Evolutionary conservation across 2,329 filamentous ascomycete genomes (phyloP), one percentile per base, ranked within the genome.

Genomic region (Xylaria digitata): DNA sequence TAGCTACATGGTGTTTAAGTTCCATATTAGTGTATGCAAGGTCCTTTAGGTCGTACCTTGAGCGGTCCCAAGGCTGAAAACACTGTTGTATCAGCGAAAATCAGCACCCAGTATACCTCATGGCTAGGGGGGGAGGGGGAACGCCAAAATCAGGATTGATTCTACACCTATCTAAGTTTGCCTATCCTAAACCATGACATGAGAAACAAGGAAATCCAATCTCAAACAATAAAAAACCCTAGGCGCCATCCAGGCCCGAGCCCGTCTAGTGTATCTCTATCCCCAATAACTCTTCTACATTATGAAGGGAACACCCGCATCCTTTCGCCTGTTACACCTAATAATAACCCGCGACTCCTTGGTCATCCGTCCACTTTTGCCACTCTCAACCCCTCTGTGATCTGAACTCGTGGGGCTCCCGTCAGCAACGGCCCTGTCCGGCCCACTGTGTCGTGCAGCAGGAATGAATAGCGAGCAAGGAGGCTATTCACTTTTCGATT

Each of bases 241-340:
- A 50, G 19, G 49, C 40, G 34, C 66, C 58, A 52, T 37, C 53
- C 46, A 40, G 59, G 63, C 63, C 15, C 17, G 66, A 56, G 63
- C 66, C 66, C 4, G 15, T 68, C 59, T 61, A 59, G 8, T 50
- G 26, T 68, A 42, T 59, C 37, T 15, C 46, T 56, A n/a, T 40
- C 19, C 37, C 13, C 48, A 30, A 49, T 15, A 1, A 26, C 26
- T 26, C n/a, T 32, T 53, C 57, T 61, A 61, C 21, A 3, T 32
- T 19, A 56, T 19, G 40, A 55, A 26, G 15, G 30, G 8, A 32
- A 4, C 23, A 17, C 7, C 45, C n/a, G 9, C 34, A 60, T 43
- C 21, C 34, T 15, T 30, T 53, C 26, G 11, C 49, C 17, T 6
- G 42, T 55, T 23, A 45, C 53, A 59, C 42, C 42, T 26, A 43